A percentile compares a stretch with the other conserved stretches of the same genome.
Evolutionary conservation across 2,329 filamentous ascomycete species (phyloP).

Genomic region (Fusarium guadeloupense): DNA sequence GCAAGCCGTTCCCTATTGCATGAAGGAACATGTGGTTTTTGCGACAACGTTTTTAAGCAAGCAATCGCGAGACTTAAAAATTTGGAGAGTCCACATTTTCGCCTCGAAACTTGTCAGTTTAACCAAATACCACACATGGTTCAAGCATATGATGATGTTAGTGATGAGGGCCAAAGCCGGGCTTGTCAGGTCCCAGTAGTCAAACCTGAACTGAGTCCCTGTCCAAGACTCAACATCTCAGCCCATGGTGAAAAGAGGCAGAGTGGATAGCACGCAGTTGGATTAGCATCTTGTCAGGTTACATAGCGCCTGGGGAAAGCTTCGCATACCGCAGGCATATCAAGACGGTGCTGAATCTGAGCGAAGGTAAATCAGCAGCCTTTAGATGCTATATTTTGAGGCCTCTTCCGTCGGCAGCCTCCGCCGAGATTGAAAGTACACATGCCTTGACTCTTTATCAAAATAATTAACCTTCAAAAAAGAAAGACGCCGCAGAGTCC

Average conservation of each 20-base stretch:
- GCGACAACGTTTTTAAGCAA: neutral
- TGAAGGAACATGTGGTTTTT: conserved; percentile 15
- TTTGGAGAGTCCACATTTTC: neutral
- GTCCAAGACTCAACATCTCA: conserved; percentile 17
- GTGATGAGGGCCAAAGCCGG: conserved; percentile 1
- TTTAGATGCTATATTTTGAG: neutral
- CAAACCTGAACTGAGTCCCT: conserved; percentile 10
- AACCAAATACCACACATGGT: neutral
- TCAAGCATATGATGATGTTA: neutral
- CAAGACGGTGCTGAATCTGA: neutral
- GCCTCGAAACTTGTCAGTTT: neutral
- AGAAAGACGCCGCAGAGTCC: neutral
- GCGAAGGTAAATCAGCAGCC: too few species aligned
- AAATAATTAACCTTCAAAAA: neutral
- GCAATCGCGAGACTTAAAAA: neutral
- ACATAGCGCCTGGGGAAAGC: conserved; percentile 2
- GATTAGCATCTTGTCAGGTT: conserved; percentile 7
- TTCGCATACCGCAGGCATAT: conserved; percentile 4
- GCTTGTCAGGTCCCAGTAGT: conserved; percentile 13
- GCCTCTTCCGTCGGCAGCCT: conserved; percentile 8
- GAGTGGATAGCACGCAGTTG: conserved; percentile 6
- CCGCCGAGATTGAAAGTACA: neutral
- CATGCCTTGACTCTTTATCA: neutral
- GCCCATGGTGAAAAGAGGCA: conserved; percentile 5
- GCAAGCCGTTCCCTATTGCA: conserved; percentile 22